Evolutionary conservation across 1,139 yeast species (phyloP), one percentile per base, ranked within the genome.

Genomic region (Yamadazyma atlantica): DNA sequence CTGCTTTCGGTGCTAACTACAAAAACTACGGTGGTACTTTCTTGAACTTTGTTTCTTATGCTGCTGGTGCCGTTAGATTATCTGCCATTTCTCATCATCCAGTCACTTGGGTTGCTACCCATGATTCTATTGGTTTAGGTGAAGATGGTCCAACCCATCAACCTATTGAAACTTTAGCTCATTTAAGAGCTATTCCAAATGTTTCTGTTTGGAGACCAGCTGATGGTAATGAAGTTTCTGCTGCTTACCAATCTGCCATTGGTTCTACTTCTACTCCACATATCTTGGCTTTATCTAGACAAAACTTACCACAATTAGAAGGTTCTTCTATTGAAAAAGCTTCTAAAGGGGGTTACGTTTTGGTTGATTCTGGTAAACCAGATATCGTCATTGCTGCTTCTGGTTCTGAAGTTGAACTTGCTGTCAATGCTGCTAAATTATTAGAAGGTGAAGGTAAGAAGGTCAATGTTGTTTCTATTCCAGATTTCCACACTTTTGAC

Each of bases 81-180:
- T 78, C 96, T 42, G 97, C 97, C 42, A 77, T 92, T 48, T 87
- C 97, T 44, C 92, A 92, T 57, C 92, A 83, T 68, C 96, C 95
- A 55, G 85, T 88, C 54, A 82, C 87, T 62, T 89, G 96, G 95
- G 95, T 92, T 49, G 97, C 97, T 47, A 92, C 98, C 51, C 98
- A 92, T 72, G 98, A 92, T 72, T 92, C 98, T 40, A 92, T 92
- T 61, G 98, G 98, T 73, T 80, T 92, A 55, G 98, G 98, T 74
- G 98, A 92, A 78, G 98, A 92, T 64, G 98, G 98, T 63, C 98
- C 98, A 67, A 92, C 98, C 63, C 98, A 92, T 73, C 98, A 92
- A 78, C 99, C 99, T 69, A 88, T 92, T 58, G 99, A 92, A 80
- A 92, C 98, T 47, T 75, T 92, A 64, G 96, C 97, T 46, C 98